Base-by-base conservation (phyloP, 495 filamentous ascomycete species). In the Polyplosphaeria fusca region DNA sequence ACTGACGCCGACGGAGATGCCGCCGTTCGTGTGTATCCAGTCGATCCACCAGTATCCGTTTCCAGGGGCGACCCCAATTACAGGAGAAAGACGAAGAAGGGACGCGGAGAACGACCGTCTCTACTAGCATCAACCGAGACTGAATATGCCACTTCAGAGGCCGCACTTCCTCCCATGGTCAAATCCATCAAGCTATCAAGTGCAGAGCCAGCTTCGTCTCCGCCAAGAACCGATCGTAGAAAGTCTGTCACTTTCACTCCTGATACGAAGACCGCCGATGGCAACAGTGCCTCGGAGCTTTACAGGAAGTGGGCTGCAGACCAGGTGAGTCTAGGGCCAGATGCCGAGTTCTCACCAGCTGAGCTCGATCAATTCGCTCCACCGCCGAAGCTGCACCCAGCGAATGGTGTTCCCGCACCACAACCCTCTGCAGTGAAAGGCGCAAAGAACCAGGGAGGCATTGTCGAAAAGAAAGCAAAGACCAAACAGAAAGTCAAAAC, bases 201-300 rank as follows among this genome's bases (percentile, higher is more conserved):
- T 27, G 20, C 23, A 42, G 19, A 12, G 19, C 9, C 19, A 42
- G 30, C 24, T 14, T 45, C 42, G 13, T 52, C 52, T 11, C 52
- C 61, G 23, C 47, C 64, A 32, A 18, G 11, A 9, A 23, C 52
- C n/a, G 30, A 45, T 26, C 73, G 69, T 27, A 73, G 70, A 43
- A 94, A 92, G 71, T 85, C 86, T 1, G 89, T 95, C 23, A 82
- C 86, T 7, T 95, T 95, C 66, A 82, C 86, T 0, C 75, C 82
- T 20, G 85, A 86, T 26, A 80, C 81, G 5, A 88, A 89, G 70
- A 77, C 73, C 30, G 70, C 77, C 41, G 81, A 85, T 63, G 81
- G 77, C 16, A 73, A 76, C 43, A 77, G 74, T 57, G 69, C 71
- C 20, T 47, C 45, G 27, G 45, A 51, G 12, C 35, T 65, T 20